Evolutionary conservation across 2,329 filamentous ascomycete genomes (phyloP), one percentile per base, ranked within the genome.

Genomic region (Fusarium globosum): DNA sequence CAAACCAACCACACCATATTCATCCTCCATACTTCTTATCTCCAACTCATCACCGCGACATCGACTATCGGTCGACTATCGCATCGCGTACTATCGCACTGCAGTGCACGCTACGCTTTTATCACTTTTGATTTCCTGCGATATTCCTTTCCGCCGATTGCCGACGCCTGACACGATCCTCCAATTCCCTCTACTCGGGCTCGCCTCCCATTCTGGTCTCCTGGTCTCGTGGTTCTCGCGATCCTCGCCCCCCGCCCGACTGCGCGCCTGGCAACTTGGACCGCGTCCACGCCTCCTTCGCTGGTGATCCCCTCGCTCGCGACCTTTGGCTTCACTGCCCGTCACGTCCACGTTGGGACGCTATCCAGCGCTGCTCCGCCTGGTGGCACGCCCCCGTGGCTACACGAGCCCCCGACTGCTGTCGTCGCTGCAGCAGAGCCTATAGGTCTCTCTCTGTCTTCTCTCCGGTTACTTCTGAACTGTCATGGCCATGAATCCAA

Each of bases 401-500:
- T 80, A 80, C 79, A 75, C 71, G 72, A 74, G 68, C 72, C 69
- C 72, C 65, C 71, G 58, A 72, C 72, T 74, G 72, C 72, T 74
- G 72, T 73, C 68, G 68, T 70, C 64, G 72, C 69, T 56, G 72
- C 65, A 66, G 75, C 76, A 79, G 76, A 70, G 71, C 66, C 71
- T 69, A 72, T 73, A 72, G 72, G 72, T 75, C 69, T 67, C 71
- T 66, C 33, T 38, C 42, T 69, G 53, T 68, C 61, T 57, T 46
- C 64, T 68, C 62, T 71, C 58, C 61, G 64, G 72, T 71, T 46
- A 71, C 14, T 65, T 65, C 65, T 68, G 69, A 73, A 68, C 61
- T 69, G 74, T 65, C 69, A 80, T 78, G 77, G 78, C 80, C 77
- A 90, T 90, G 88, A 91, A 89, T 86, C 86, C 82, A 81, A 91